Base-by-base conservation (phyloP, 2,329 filamentous ascomycete genomes). In the Penicillium sp. region DNA sequence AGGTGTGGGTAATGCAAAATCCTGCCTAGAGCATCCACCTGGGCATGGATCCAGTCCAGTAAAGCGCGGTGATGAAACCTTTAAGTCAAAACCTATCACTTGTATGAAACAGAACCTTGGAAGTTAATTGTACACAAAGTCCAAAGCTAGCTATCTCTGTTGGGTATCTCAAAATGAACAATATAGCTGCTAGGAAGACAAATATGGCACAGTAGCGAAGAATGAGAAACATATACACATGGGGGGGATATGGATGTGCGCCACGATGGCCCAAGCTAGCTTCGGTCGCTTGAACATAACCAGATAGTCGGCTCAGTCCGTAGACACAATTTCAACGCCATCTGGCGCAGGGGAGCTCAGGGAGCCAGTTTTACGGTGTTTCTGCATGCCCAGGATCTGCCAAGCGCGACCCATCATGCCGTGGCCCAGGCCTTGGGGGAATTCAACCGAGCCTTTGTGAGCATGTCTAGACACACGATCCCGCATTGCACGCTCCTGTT, bases 331-430 rank as follows among this genome's bases (percentile, higher is more conserved):
- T 27, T 64, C 59, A 44, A 66, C 56, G 13, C 48, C 55, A 22
- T 61, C 62, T 8, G 45, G 47, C 13, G 47, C 39, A 49, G 58
- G 50, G 24, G 31, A 52, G 40, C 47, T 61, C 5, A 43, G 58
- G 7, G 60, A 59, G 5, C 46, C 52, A 34, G 49, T 47, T 53
- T 71, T 71, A 45, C 60, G 62, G 49, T 68, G 64, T 40, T 71
- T 67, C 50, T 75, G 69, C 66, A 76, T 74, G 24, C 69, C 74
- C 5, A 76, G 61, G 38, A 76, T 74, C 53, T 71, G 66, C 74
- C 73, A 76, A 27, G 73, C 71, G 4, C 67, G 66, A 22, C 72
- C 73, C 71, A 76, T 76, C 67, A 76, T 70, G 5, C 73, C 74
- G 58, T 74, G 71, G 1, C 69, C 68, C 32, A 67, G 43, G 4